Percentiles rank a stretch among this genome's conserved stretches.
Conservation (phyloP, 164 flowering plant species). For the Macadamia integrifolia region DNA sequence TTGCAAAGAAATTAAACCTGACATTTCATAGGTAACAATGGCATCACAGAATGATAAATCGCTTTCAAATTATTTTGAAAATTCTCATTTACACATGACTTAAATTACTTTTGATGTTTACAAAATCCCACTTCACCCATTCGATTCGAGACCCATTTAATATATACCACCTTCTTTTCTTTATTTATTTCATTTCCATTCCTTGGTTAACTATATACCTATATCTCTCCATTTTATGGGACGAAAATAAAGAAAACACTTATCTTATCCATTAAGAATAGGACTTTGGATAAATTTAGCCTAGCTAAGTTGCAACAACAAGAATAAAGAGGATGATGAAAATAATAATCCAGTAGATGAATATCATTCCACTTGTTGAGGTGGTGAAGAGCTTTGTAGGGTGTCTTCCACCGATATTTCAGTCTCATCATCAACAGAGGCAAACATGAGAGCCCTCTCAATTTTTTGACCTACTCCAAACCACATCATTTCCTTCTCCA, state of each 20-base stretch:
- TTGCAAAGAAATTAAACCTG: no score
- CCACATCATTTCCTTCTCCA: constrained; percentile 72
- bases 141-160: no score
- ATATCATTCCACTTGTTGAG: constrained; percentile 15
- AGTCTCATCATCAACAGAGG: constrained; percentile 34
- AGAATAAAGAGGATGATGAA: no score
- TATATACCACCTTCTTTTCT: not conserved
- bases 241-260: not conserved
- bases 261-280: not conserved
- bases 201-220: not conserved
- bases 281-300: not conserved
- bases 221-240: not conserved
- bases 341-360: not conserved
- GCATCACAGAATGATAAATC: no score
- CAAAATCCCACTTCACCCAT: no score
- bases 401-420: constrained; percentile 46
- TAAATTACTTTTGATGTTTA: no score
- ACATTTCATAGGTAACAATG: no score
- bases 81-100: no score
- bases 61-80: no score
- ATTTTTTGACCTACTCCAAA: constrained; percentile 29
- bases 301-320: no score
- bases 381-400: constrained; percentile 28
- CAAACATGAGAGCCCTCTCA: constrained; percentile 28
- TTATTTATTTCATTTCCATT: not conserved